Conservation (phyloP, 2,329 filamentous ascomycete genomes). For the Apiospora sp. region DNA sequence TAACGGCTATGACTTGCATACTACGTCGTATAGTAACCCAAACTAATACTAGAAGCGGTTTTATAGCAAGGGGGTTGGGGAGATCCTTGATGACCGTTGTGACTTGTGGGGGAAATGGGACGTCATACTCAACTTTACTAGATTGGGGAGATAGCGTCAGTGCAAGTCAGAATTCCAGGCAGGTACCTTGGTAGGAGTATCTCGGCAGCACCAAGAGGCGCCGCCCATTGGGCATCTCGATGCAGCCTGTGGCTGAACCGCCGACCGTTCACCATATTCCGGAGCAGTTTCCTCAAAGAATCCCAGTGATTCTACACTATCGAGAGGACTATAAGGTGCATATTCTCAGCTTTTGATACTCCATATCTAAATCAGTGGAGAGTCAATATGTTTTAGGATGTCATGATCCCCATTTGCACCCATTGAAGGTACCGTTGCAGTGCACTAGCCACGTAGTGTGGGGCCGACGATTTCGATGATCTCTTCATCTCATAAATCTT, state of each 20-base stretch:
- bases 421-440: background rate
- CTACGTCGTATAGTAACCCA: slow-evolving; percentile 12
- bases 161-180: background rate
- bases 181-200: no score
- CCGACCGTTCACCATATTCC: background rate
- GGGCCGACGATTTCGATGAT: background rate
- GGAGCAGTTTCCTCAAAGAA: background rate
- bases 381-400: background rate
- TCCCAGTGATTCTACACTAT: background rate
- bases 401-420: background rate
- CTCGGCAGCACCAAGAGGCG: no score
- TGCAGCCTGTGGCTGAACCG: background rate
- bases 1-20: slow-evolving; percentile 2
- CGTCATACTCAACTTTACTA: slow-evolving; percentile 3
- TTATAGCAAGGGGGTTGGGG: slow-evolving; percentile 6
- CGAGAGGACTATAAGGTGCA: background rate
- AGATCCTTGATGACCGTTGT: background rate
- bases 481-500: slow-evolving; percentile 12
- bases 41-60: slow-evolving; percentile 10
- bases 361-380: background rate
- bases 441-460: slow-evolving; percentile 1
- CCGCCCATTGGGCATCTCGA: background rate
- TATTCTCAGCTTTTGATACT: no score
- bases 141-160: background rate
- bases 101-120: background rate